A percentile compares a stretch with the other conserved stretches of the same genome.
Evolutionary conservation across 148 eudicot species (phyloP).

Genomic region (Beta vulgaris): DNA sequence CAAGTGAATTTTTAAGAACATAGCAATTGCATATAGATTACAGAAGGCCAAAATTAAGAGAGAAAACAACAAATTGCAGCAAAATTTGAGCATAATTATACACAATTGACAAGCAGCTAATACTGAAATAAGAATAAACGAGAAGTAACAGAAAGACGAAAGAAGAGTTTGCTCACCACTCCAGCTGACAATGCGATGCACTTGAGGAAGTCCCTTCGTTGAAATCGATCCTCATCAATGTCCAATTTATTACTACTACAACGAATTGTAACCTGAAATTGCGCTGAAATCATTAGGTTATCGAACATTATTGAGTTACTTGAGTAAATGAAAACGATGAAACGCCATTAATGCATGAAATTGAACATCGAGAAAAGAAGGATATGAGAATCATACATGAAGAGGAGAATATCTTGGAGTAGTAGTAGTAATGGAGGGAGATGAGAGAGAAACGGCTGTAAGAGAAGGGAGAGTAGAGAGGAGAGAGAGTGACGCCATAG

Average conservation of each 20-base stretch:
- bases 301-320: background rate
- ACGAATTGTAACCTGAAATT: constrained; percentile 44
- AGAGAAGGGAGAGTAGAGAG: constrained; percentile 64
- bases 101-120: background rate
- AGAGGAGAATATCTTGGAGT: constrained; percentile 31
- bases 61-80: background rate
- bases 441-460: constrained; percentile 34
- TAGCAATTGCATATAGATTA: no score
- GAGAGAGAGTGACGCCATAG: constrained; percentile 52
- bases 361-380: no score
- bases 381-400: constrained; percentile 35
- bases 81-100: background rate
- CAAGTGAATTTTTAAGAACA: background rate
- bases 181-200: constrained; percentile 55
- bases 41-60: no score
- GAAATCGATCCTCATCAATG: constrained; percentile 37
- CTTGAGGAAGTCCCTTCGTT: constrained; percentile 60
- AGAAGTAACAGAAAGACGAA: background rate
- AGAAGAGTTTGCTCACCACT: constrained; percentile 38
- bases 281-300: background rate
- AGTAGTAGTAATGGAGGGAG: constrained; percentile 24
- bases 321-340: background rate
- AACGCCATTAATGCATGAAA: no score
- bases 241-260: constrained; percentile 43
- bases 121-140: background rate